Evolutionary conservation across 1,284 basidiomycete genomes (phyloP).

Genomic region (Puccinia coronata): DNA sequence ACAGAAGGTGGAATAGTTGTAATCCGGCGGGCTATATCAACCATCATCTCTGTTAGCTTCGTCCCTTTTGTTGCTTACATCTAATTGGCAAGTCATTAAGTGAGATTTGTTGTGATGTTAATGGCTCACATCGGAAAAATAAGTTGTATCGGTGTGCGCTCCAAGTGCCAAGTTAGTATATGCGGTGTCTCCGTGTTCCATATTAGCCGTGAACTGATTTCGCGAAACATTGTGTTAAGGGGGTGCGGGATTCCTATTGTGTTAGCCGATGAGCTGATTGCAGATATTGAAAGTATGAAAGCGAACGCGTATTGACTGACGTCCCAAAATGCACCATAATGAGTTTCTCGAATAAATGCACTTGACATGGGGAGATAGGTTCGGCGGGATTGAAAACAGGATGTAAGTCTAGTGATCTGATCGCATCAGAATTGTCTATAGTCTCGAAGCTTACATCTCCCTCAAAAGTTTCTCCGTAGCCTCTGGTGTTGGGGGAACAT

Average conservation of each 20-base stretch:
- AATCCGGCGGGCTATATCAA: conserved; percentile 76
- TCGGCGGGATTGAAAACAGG: background rate
- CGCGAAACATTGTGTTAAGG: conserved; percentile 83
- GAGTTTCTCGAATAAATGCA: conserved; percentile 32
- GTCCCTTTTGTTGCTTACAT: no score
- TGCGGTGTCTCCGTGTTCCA: conserved; percentile 81
- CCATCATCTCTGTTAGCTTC: background rate
- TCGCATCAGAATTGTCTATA: no score
- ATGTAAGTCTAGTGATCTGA: background rate
- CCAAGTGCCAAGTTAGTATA: conserved; percentile 85
- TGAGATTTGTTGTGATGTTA: no score
- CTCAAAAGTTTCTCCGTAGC: conserved; percentile 40
- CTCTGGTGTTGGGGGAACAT: conserved; percentile 49
- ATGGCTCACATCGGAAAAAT: conserved; percentile 68
- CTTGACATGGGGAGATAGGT: background rate
- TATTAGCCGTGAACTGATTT: conserved; percentile 88
- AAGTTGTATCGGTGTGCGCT: conserved; percentile 94
- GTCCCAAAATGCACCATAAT: conserved; percentile 50
- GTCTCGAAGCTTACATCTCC: conserved; percentile 2
- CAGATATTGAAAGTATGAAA: background rate
- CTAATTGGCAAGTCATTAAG: no score
- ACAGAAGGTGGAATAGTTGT: conserved; percentile 91
- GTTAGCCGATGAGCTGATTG: conserved; percentile 5
- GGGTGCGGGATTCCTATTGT: background rate
- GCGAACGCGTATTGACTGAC: conserved; percentile 32